Base-by-base conservation (phyloP, 129 eudicot species). In the Flaveria linearis region DNA sequence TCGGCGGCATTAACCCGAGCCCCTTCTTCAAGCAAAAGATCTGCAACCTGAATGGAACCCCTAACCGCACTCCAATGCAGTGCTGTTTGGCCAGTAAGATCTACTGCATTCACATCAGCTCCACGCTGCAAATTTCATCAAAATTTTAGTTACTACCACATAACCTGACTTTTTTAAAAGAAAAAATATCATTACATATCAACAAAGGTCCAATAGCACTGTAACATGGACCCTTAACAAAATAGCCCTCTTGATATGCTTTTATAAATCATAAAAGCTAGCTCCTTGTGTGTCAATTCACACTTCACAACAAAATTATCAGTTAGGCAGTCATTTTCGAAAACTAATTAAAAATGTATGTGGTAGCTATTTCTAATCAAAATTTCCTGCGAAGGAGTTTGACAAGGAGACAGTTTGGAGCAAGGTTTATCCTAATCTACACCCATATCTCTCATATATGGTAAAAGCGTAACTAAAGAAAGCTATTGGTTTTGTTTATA, bases 1-100 rank as follows among this genome's bases (percentile, higher is more conserved):
- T 93, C 98, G 49, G 86, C 88, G 42, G 96, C 87, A 83, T 85
- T 82, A 55, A 87, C 89, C n/a, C 91, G 86, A 80, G 93, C 91
- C 78, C 97, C 98, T 84, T 93, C 98, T 80, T 90, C 92, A 63
- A 93, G 84, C 82, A 94, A 86, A 78, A 91, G 88, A 82, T 94
- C 96, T 36, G 97, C 93, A 78, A 89, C 96, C 83, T 95, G 96
- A 73, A 82, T 49, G 36, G 97, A 86, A 70, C 99, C 99, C 77
- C 96, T 84, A 70, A 95, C 99, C 8, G 97, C 99, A 86, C 99
- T 91, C 99, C 99, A 95, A 71, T 95, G 99, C 69, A 95, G 77
- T 74, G 99, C 97, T 23, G 99, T 87, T 87, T 95, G 97, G 73
- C 99, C 97, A 23, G 95, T 89, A 80, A 87, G 90, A 86, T 95